Base-by-base conservation (phyloP, 164 flowering plant species). In the Kalanchoe fedtschenkoi region DNA sequence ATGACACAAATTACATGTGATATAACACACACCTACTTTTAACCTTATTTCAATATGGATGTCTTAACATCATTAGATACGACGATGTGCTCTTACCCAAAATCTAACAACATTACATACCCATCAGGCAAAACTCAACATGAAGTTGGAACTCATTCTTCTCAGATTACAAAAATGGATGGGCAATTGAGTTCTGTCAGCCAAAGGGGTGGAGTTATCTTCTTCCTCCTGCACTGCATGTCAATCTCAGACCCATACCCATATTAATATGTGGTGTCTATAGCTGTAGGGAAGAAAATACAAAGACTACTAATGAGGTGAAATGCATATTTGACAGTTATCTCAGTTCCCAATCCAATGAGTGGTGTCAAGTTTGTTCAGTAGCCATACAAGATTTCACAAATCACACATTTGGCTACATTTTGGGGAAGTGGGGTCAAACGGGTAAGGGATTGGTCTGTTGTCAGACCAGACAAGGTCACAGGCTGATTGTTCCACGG, bases 181-280 rank as follows among this genome's bases (percentile, higher is more conserved):
- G n/a, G n/a, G n/a, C n/a, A n/a, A n/a, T n/a, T n/a, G n/a, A n/a
- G n/a, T n/a, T n/a, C n/a, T n/a, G n/a, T n/a, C n/a, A 10, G 15
- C 32, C 56, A 51, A 29, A 28, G 17, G n/a, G 56, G 32, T 51
- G 56, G 56, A 51, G 33, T 24, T 26, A 51, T 51, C 56, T 51
- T 51, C 15, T 6, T 24, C 7, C 56, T n/a, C n/a, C n/a, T n/a
- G n/a, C n/a, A n/a, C n/a, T 16, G 32, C 56, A 51, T 26, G 56
- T 51, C 56, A 51, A 51, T 51, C 32, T 51, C 56, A 51, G 56
- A 51, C 56, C 56, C 56, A 51, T 51, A 28, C 56, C 13, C 32
- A 51, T 51, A 51, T 26, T 51, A 51, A 51, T 51, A 51, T 26
- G 32, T 24, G 28, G 56, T 51, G 15, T 51, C 32, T 32, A 51